These are phyloP conservation scores for Mastigamoeba balamuthi DNA, from an alignment of 78 protist species.

Conservation along the genomic window DNA sequence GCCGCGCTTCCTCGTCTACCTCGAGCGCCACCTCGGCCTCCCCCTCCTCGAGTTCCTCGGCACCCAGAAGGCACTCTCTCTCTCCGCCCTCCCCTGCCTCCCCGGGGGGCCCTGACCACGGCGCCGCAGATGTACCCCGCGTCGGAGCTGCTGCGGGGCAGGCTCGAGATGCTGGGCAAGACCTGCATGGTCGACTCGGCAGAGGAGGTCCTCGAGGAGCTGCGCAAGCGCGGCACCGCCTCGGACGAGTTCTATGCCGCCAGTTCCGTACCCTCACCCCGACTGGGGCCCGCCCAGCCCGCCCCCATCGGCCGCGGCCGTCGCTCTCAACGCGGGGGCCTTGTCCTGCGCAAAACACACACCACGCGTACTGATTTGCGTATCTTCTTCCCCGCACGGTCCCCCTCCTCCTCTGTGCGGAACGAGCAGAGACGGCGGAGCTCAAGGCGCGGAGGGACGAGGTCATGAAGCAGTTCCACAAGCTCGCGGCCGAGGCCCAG, in stretches of 20 bases:
- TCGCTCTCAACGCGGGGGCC: neutral
- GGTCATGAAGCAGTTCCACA: slow-evolving; percentile 5
- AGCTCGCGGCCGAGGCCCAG: slow-evolving; percentile 6
- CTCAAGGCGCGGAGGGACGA: slow-evolving; percentile 10
- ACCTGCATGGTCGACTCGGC: neutral
- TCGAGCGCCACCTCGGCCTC: neutral
- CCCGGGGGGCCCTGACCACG: neutral
- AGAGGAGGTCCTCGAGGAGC: neutral
- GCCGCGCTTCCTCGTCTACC: neutral
- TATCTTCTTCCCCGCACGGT: neutral
- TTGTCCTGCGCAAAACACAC: neutral
- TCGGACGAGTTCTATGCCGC: too few species aligned
- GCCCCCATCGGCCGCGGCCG: neutral
- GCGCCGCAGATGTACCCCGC: neutral
- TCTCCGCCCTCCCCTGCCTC: neutral
- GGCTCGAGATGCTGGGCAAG: neutral
- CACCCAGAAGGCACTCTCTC: neutral
- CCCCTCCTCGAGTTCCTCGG: neutral
- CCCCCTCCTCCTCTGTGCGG: neutral
- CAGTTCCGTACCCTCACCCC: too few species aligned
- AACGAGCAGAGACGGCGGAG: slow-evolving; percentile 5
- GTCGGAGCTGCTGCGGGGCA: neutral
- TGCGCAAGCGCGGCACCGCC: too few species aligned
- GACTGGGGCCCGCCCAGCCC: too few species aligned
- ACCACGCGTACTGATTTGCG: neutral